Percentiles rank a stretch among this genome's conserved stretches.
Evolutionary conservation across 179 eudicot genomes (phyloP).

Genomic region (Carnegiea gigantea): DNA sequence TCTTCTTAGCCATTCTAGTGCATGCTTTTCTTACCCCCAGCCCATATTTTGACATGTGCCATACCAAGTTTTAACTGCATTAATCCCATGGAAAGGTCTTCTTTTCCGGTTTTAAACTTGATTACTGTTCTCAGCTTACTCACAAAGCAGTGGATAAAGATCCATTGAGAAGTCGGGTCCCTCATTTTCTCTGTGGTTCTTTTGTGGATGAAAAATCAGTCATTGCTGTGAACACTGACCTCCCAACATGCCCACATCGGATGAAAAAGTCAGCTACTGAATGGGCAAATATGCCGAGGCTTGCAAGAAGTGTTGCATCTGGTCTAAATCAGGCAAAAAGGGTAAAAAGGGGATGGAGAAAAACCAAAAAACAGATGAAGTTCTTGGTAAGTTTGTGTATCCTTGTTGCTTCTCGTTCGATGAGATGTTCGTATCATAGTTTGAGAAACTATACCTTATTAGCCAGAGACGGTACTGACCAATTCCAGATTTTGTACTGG

Average conservation of each 20-base stretch:
- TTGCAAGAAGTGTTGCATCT: slow-evolving; percentile 41
- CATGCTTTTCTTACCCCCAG: neutral
- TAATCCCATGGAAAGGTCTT: neutral
- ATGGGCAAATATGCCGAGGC: slow-evolving; percentile 54
- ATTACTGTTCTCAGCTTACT: slow-evolving; percentile 50
- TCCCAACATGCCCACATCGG: slow-evolving; percentile 45
- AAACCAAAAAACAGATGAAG: slow-evolving; percentile 35
- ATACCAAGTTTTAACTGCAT: neutral
- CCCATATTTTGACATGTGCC: neutral
- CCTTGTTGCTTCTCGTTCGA: neutral
- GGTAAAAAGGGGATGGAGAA: slow-evolving; percentile 35
- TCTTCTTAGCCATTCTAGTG: neutral
- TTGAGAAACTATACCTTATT: too few relatives aligned
- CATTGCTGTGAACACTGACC: slow-evolving; percentile 46
- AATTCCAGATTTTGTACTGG: too few relatives aligned
- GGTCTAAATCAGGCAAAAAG: slow-evolving; percentile 46
- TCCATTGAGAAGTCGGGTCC: slow-evolving; percentile 57
- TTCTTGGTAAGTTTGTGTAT: slow-evolving; percentile 37
- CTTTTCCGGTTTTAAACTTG: neutral
- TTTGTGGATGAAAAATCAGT: slow-evolving; percentile 53
- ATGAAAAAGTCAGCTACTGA: slow-evolving; percentile 58
- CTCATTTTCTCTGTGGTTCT: slow-evolving; percentile 83
- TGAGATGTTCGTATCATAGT: too few relatives aligned
- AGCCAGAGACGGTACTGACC: too few relatives aligned
- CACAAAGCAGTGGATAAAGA: slow-evolving; percentile 68